phyloP scores from a whole-genome alignment of 257 asterid species.

The Solanum dulcamara region DNA sequence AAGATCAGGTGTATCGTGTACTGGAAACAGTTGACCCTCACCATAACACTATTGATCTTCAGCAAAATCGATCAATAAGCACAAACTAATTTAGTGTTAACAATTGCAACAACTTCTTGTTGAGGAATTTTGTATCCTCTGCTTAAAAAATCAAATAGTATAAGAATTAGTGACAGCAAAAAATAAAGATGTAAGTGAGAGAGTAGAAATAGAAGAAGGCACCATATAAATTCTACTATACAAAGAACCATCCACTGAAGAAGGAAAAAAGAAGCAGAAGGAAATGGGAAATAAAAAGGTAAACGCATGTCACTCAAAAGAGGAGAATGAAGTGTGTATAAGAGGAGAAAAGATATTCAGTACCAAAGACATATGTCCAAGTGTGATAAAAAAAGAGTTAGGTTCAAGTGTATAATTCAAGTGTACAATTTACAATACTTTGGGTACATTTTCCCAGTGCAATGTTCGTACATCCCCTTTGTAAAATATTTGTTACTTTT shows the following conservation, averaged over 20 bases:
- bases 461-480: neutral
- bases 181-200: neutral
- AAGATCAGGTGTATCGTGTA: neutral
- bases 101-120: neutral
- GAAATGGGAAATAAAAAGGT: neutral
- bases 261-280: neutral
- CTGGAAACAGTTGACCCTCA: neutral
- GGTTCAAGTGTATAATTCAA: neutral
- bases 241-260: neutral
- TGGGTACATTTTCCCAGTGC: neutral
- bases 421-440: neutral
- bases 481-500: neutral
- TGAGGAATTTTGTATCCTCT: neutral
- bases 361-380: neutral
- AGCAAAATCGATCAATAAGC: neutral
- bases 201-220: neutral
- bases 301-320: neutral
- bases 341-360: neutral
- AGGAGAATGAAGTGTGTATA: neutral
- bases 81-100: neutral
- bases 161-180: neutral
- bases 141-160: neutral
- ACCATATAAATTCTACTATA: neutral
- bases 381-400: neutral
- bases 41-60: neutral